These are phyloP conservation scores for Haplosporangium gracile DNA, from an alignment of 192 early-diverging fungal genomes.

Conservation along the genomic window DNA sequence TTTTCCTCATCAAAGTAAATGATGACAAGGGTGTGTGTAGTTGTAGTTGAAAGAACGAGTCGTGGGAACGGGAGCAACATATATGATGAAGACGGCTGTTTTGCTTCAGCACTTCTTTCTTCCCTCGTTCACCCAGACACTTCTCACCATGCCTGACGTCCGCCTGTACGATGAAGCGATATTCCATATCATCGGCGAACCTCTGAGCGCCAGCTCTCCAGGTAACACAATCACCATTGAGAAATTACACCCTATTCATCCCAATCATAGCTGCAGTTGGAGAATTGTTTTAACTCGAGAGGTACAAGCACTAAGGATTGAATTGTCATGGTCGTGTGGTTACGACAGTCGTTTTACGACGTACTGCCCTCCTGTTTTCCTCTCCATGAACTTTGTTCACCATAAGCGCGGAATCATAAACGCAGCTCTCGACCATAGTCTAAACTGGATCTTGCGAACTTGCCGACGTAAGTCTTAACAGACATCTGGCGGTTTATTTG, in stretches of 20 bases:
- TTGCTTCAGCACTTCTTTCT: neutral
- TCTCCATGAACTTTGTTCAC: neutral
- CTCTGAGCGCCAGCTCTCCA: neutral
- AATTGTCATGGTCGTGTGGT: neutral
- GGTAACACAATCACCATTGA: neutral
- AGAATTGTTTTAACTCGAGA: neutral
- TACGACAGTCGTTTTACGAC: neutral
- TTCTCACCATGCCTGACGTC: neutral
- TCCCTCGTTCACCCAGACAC: neutral
- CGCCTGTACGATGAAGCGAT: neutral
- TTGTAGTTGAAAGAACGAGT: too few relatives aligned
- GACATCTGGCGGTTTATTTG: too few relatives aligned
- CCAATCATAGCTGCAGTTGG: neutral
- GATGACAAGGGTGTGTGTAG: too few relatives aligned
- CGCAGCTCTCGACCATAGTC: neutral
- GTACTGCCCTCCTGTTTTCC: neutral
- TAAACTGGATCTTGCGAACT: neutral
- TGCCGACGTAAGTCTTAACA: too few relatives aligned
- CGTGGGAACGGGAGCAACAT: too few relatives aligned
- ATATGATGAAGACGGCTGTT: too few relatives aligned
- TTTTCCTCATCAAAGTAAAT: too few relatives aligned
- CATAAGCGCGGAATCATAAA: neutral
- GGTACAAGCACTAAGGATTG: neutral
- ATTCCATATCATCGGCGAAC: neutral
- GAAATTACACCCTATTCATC: too few relatives aligned